A percentile compares a stretch with the other conserved stretches of the same genome.
Evolutionary conservation across 2,329 filamentous ascomycete species (phyloP).

Genomic region (Monosporascus sp.): DNA sequence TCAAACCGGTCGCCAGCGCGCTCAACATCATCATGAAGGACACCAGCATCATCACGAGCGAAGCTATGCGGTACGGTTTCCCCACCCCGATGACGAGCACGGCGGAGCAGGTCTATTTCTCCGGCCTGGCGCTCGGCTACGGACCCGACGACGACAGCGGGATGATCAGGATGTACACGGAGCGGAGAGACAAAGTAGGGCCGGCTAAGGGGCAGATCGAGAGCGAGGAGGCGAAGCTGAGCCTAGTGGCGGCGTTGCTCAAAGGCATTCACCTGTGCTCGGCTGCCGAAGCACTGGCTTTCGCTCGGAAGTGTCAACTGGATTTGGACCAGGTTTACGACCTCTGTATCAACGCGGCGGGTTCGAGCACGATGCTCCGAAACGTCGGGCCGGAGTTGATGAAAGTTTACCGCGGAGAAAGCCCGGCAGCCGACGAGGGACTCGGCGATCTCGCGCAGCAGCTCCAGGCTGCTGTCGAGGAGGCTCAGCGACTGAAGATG

Average conservation of each 20-base stretch:
- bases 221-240: slow-evolving; percentile 31
- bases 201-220: slow-evolving; percentile 20
- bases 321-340: slow-evolving; percentile 41
- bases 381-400: slow-evolving; percentile 34
- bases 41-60: slow-evolving; percentile 61
- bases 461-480: slow-evolving; percentile 34
- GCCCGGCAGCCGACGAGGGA: slow-evolving; percentile 10
- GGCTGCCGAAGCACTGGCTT: slow-evolving; percentile 38
- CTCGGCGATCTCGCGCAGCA: slow-evolving; percentile 25
- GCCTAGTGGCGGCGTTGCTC: slow-evolving; percentile 34
- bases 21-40: slow-evolving; percentile 58
- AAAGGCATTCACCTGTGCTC: slow-evolving; percentile 39
- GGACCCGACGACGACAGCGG: slow-evolving; percentile 40
- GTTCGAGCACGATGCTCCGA: slow-evolving; percentile 35
- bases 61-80: slow-evolving; percentile 53
- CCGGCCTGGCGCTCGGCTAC: slow-evolving; percentile 53
- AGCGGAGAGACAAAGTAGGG: slow-evolving; percentile 30
- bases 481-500: slow-evolving; percentile 36
- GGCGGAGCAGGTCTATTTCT: slow-evolving; percentile 61
- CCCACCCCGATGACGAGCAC: slow-evolving; percentile 55
- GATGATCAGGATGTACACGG: slow-evolving; percentile 37
- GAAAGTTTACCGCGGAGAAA: slow-evolving; percentile 25
- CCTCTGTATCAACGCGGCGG: slow-evolving; percentile 41
- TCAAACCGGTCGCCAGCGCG: slow-evolving; percentile 52
- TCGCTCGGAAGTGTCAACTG: slow-evolving; percentile 34